Evolutionary conservation across 352 stramenopile genomes (phyloP), one percentile per base, ranked within the genome.

Genomic region (Peronosclerospora sorghi): DNA sequence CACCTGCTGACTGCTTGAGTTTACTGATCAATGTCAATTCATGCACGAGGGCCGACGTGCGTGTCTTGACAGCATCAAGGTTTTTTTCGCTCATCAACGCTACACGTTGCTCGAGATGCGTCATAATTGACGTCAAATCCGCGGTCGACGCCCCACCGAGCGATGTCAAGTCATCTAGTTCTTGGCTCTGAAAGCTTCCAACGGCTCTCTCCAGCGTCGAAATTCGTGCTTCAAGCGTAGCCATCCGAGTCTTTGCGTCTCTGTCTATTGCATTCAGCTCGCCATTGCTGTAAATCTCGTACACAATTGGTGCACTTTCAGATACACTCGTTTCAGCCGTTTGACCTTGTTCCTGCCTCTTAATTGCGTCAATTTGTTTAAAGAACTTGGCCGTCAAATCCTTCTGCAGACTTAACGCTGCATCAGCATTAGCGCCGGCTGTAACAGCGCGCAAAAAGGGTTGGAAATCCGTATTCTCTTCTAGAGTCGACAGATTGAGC

Each of bases 251-350:
- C 50, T 81, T 82, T 23, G 70, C 69, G 35, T 84, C 73, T n/a
- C 59, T 58, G 30, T 85, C 75, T 9, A 83, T 62, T 6, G 68
- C 66, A 47, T 84, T 75, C 21, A 84, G 49, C 58, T 87, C 75
- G 12, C 72, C 72, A 30, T 76, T 85, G 54, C 68, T 85, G 65
- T 73, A 87, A 36, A 87, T 82, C 53, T 87, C 75, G 54, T 87
- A 87, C 40, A 85, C 66, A 39, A 87, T 81, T 2, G 67, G 60
- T 4, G 71, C 62, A 17, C 32, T 30, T 27, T 57, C 43, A 10
- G 35, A 42, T 7, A 26, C 40, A 2, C 37, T 35, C 23, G 41
- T 23, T 20, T 14, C 29, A 24, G 28, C 14, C 5, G 48, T 56
- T 17, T 56, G 45, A 9, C 41, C 48, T 17, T 63, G 56, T 42